Percentiles rank a stretch among this genome's conserved stretches.
Evolutionary conservation across 768 basidiomycete species (phyloP).

Genomic region (Lentinula aciculospora): DNA sequence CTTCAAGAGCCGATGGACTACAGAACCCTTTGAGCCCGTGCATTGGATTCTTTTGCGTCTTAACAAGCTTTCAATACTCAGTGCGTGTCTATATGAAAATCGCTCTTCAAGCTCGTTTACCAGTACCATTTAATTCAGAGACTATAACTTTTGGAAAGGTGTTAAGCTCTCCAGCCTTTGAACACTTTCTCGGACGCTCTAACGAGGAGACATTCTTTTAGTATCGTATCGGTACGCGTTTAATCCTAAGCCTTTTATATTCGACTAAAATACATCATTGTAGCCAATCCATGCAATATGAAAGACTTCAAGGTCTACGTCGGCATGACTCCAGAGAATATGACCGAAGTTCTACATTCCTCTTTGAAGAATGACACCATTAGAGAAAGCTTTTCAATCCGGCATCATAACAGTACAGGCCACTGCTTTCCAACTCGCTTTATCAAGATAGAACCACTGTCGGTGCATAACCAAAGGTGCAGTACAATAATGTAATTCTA

Average conservation of each 20-base stretch:
- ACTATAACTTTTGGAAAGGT: constrained; percentile 82
- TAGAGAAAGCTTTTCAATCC: constrained; percentile 59
- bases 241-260: neutral
- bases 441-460: constrained; percentile 70
- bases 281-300: constrained; percentile 82
- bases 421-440: constrained; percentile 60
- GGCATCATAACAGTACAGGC: constrained; percentile 48
- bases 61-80: constrained; percentile 55
- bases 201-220: constrained; percentile 12
- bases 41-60: constrained; percentile 73
- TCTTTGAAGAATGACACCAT: constrained; percentile 60
- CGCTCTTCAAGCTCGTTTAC: neutral
- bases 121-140: constrained; percentile 32
- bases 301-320: constrained; percentile 75
- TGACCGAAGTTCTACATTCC: constrained; percentile 62
- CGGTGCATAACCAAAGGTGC: constrained; percentile 36
- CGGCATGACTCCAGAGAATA: constrained; percentile 56
- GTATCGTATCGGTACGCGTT: constrained; percentile 35
- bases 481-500: neutral
- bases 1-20: constrained; percentile 72
- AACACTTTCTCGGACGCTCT: neutral
- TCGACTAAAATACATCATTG: constrained; percentile 5
- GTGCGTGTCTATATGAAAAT: constrained; percentile 39
- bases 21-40: constrained; percentile 42
- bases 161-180: constrained; percentile 11